Evolutionary conservation across 2,329 filamentous ascomycete genomes (phyloP), one percentile per base, ranked within the genome.

Genomic region (Amylocarpus encephaloides): DNA sequence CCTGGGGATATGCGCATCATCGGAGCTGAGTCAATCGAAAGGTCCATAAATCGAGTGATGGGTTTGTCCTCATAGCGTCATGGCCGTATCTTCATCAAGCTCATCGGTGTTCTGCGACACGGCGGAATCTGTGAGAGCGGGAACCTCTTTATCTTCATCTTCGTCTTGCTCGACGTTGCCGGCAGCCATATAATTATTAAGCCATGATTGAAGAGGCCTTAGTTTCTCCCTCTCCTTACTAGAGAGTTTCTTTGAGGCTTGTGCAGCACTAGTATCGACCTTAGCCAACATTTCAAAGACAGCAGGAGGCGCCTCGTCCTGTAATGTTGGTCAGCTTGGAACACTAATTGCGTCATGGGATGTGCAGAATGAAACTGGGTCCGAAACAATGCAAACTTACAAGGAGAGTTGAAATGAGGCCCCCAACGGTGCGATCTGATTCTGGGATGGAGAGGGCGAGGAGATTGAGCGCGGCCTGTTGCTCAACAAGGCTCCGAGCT

Each of bases 401-500:
- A 56, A 86, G 72, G 56, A 88, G 72, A 47, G 78, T 74, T 53
- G 79, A 72, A 46, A 83, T 72, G 51, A 88, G 73, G 48, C 72
- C 66, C 36, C 74, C 64, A 30, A 44, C 41, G 42, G 41, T 39
- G 44, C 78, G 70, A 19, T 75, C 72, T 47, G 68, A 67, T 54
- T 74, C 71, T 56, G 73, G 72, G 48, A 72, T 73, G 43, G 74
- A 71, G 34, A 88, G 70, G 54, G 78, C 75, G 40, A 77, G 72
- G 30, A 89, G 72, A 53, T 80, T 82, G 52, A 88, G 73, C 4
- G 82, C 83, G 39, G 81, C 76, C 62, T 86, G 83, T 62, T 85
- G 77, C 65, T 86, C 79, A 46, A 77, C 73, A 16, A 86, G 42
- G 50, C 16, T 52, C 52, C 61, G 48, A 52, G 42, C 16, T 51